Evolutionary conservation across 2,329 filamentous ascomycete species (phyloP).

Genomic region (Pseudogymnoascus sp.): DNA sequence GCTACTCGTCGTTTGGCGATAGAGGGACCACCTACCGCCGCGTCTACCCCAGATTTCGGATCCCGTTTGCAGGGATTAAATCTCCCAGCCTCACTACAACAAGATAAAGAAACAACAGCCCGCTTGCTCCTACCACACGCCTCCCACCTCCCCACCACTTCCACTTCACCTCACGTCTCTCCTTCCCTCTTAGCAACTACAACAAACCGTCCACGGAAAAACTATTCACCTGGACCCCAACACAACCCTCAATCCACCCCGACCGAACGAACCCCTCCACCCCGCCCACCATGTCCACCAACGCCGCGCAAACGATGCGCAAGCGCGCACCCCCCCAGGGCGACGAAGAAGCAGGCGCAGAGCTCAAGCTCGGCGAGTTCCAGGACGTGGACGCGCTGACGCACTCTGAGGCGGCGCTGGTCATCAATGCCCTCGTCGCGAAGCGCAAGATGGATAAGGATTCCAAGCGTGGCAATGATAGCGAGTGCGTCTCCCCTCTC

Average conservation of each 20-base stretch:
- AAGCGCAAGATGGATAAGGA: constrained; percentile 65
- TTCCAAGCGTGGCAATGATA: constrained; percentile 69
- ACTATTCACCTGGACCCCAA: not conserved
- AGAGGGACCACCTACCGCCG: constrained; percentile 3
- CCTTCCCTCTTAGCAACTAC: not conserved
- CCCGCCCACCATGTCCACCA: constrained; percentile 25
- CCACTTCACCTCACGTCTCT: not conserved
- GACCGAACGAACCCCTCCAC: constrained; percentile 3
- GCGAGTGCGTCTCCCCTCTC: constrained; percentile 50
- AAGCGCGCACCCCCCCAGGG: constrained; percentile 60
- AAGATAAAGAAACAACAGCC: constrained; percentile 5
- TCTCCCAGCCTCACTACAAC: constrained; percentile 1
- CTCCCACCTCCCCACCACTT: not conserved
- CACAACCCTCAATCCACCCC: constrained; percentile 2
- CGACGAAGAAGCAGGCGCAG: constrained; percentile 78
- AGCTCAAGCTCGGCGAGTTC: constrained; percentile 86
- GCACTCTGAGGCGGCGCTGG: constrained; percentile 80
- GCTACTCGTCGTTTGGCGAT: constrained; percentile 5
- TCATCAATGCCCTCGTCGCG: constrained; percentile 81
- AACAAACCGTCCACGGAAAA: not conserved
- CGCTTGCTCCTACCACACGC: not conserved
- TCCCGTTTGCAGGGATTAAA: not conserved
- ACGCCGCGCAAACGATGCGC: constrained; percentile 48
- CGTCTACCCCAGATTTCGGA: constrained; percentile 5
- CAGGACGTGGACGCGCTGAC: constrained; percentile 85